A percentile compares a stretch with the other conserved stretches of the same genome.
These are phyloP conservation scores for Pelagophyceae sp. DNA, from an alignment of 352 stramenopile species.

Conservation along the genomic window DNA sequence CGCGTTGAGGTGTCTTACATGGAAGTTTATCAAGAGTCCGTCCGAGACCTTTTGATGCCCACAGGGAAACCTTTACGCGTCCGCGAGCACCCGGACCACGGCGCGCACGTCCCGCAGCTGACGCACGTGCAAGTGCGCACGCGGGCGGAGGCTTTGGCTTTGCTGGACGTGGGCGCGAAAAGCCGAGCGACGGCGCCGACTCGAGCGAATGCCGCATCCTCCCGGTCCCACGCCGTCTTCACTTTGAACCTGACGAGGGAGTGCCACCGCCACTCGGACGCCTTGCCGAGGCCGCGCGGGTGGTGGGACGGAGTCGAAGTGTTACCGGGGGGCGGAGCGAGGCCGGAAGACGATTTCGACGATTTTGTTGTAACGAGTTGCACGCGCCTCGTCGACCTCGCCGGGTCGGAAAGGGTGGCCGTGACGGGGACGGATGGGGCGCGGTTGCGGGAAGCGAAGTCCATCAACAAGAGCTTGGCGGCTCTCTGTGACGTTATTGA, in stretches of 20 bases:
- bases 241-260: conserved; percentile 50
- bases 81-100: conserved; percentile 63
- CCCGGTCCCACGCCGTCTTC: conserved; percentile 69
- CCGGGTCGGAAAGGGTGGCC: conserved; percentile 42
- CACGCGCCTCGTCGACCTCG: conserved; percentile 39
- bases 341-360: neutral
- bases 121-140: conserved; percentile 63
- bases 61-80: conserved; percentile 66
- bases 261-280: neutral
- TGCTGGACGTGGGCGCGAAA: conserved; percentile 26
- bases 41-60: conserved; percentile 72
- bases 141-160: conserved; percentile 38
- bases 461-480: conserved; percentile 67
- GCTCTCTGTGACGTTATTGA: conserved; percentile 70
- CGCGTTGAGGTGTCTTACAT: conserved; percentile 65
- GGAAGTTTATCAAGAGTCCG: conserved; percentile 90
- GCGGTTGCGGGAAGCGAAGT: conserved; percentile 57
- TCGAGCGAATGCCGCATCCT: conserved; percentile 70
- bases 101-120: conserved; percentile 76
- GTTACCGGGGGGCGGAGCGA: neutral
- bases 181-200: conserved; percentile 67
- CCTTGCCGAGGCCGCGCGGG: neutral
- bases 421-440: conserved; percentile 42
- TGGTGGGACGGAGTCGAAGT: too few relatives aligned
- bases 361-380: neutral